Base-by-base conservation (phyloP, 345 rosid genomes). In the Hypericum perforatum region DNA sequence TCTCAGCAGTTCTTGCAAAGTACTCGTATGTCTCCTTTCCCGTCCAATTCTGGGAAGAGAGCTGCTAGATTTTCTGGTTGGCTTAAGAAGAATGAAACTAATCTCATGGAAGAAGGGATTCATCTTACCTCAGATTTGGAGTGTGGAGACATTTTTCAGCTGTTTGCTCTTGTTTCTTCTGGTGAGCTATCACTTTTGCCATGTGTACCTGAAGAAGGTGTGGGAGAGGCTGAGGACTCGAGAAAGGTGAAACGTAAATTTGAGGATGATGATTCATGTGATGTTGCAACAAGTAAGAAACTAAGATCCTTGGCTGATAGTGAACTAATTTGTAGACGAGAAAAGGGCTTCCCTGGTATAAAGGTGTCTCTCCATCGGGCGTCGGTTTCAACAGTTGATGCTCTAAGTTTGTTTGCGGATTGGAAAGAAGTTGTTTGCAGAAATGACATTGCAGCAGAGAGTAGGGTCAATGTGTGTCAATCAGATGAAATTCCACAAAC, bases 271-370 rank as follows among this genome's bases (percentile, higher is more conserved):
- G 95, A 80, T 58, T 69, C 74, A 52, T 65, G 45, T 37, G 72
- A 71, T 56, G 55, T 56, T 59, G 81, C 71, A 16, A 81, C 54
- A 67, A 70, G 68, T 64, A 88, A 88, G 76, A 87, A 76, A 60
- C 41, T 76, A 40, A 92, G 71, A 72, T 70, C 65, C 56, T 53
- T 78, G 16, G 69, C 74, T 16, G 95, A 92, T 66, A 71, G 85
- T 57, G 98, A 92, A 68, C 80, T 81, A 59, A 49, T 59, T 76
- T 83, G 85, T 52, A 94, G 96, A 14, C 75, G 84, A 49, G 98
- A 78, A 70, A 92, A 92, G 70, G 98, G 98, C 13, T 92, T 85
- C 71, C 98, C 98, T 53, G 95, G 96, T 53, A 78, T 92, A 57
- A 56, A 56, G 61, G 78, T 88, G 22, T 76, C 71, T 62, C 56